phyloP scores from a whole-genome alignment of 2,329 filamentous ascomycete species.

The Stachybotrys echinatus region DNA sequence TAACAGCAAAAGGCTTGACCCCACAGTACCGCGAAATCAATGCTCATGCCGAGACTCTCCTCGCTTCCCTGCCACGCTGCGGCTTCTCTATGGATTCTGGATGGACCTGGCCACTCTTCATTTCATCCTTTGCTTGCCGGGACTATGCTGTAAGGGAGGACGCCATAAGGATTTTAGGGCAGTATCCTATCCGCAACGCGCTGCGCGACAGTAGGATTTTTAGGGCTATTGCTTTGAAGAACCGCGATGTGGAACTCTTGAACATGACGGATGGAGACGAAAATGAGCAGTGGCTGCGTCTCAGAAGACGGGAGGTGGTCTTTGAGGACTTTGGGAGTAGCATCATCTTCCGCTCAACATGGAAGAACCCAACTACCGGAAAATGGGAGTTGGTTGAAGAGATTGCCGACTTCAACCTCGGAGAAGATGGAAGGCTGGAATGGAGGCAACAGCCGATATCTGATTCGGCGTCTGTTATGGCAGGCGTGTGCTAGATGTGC shows the following conservation, averaged over 20 bases:
- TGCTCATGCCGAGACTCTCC: slow-evolving; percentile 28
- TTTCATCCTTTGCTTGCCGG: slow-evolving; percentile 34
- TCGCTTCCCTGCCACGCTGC: slow-evolving; percentile 27
- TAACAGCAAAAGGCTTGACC: slow-evolving; percentile 30
- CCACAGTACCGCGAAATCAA: slow-evolving; percentile 37
- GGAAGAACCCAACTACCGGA: slow-evolving; percentile 21
- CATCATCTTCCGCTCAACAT: slow-evolving; percentile 30
- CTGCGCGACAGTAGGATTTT: slow-evolving; percentile 36
- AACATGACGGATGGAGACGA: slow-evolving; percentile 24
- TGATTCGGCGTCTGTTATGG: slow-evolving; percentile 11
- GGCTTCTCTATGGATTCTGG: slow-evolving; percentile 41
- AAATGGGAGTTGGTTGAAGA: slow-evolving; percentile 34
- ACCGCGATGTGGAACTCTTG: slow-evolving; percentile 27
- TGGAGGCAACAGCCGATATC: slow-evolving; percentile 32
- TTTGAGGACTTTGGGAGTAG: slow-evolving; percentile 31
- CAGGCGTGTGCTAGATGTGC: slow-evolving; percentile 1
- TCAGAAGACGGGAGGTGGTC: slow-evolving; percentile 29
- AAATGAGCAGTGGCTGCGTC: slow-evolving; percentile 31
- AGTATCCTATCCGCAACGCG: slow-evolving; percentile 37
- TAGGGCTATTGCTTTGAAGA: slow-evolving; percentile 31
- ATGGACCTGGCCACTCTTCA: slow-evolving; percentile 38
- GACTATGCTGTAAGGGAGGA: slow-evolving; percentile 31
- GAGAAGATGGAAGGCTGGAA: slow-evolving; percentile 20
- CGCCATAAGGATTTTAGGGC: slow-evolving; percentile 31
- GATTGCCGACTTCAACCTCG: slow-evolving; percentile 23